Base-by-base conservation (phyloP, 2,329 filamentous ascomycete genomes). In the Apiospora phragmitis region DNA sequence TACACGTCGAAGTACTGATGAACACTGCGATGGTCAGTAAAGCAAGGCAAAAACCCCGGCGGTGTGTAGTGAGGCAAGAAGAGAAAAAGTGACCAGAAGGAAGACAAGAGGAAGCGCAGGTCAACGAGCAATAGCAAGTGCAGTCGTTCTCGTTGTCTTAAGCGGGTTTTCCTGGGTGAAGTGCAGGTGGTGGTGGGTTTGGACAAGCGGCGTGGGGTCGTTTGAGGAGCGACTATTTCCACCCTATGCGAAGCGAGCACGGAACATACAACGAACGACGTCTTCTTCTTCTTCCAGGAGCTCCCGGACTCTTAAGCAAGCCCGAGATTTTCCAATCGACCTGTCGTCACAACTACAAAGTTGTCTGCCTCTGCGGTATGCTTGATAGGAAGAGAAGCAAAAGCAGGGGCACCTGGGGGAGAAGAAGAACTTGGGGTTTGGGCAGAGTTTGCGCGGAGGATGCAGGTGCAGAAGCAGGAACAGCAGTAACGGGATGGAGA, bases 281-380 rank as follows among this genome's bases (percentile, higher is more conserved):
- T 26, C 43, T 65, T 35, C 68, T 47, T 35, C 68, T 47, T 26
- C 43, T 69, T 45, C 38, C 24, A 43, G 71, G 55, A n/a, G 69
- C 72, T 74, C 55, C 72, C 77, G 72, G 75, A 76, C 74, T 77
- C 75, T 77, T 75, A 76, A 75, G 76, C 74, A 76, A 73, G 73
- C 74, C 62, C 29, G 69, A 38, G 55, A 7, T 38, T 51, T 70
- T 72, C 75, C 70, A 76, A 69, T 47, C 38, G 62, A 45, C 51
- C 55, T 73, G 70, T 73, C 74, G 75, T 73, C 74, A 62, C 55
- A 35, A 62, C 55, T 62, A 62, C 55, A 62, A n/a, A 38, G 55
- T 62, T 62, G 55, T 62, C 35, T 38, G 38, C 29, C 21, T 14
- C 32, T 38, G 71, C 69, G 71, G 71, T 72, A 73, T 75, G 43